Conservation (phyloP, 129 eudicot genomes). For the Saposhnikovia divaricata region DNA sequence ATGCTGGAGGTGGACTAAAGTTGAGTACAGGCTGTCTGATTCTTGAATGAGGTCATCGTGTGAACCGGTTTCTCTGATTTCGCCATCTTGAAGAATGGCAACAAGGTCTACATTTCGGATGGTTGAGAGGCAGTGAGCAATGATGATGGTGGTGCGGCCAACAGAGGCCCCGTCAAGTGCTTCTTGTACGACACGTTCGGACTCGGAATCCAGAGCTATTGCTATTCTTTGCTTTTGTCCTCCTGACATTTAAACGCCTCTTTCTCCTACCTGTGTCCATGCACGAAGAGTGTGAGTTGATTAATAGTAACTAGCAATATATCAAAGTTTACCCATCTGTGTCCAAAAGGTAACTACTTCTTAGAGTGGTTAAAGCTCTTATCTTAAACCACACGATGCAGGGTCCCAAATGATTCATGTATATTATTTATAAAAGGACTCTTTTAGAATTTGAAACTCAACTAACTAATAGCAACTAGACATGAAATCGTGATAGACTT, state of each 20-base stretch:
- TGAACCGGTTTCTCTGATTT: slow-evolving; percentile 58
- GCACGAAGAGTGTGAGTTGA: background rate
- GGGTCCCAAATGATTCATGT: too few relatives aligned
- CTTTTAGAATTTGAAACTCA: too few relatives aligned
- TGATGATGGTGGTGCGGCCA: slow-evolving; percentile 74
- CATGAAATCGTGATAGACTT: too few relatives aligned
- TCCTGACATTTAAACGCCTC: slow-evolving; percentile 91
- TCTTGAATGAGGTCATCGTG: slow-evolving; percentile 51
- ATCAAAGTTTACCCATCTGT: background rate
- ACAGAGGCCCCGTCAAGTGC: slow-evolving; percentile 70
- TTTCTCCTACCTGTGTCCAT: slow-evolving; percentile 65
- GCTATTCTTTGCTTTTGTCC: slow-evolving; percentile 96
- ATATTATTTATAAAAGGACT: too few relatives aligned
- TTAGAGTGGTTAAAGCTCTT: background rate
- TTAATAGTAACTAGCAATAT: background rate
- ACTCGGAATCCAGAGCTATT: slow-evolving; percentile 73
- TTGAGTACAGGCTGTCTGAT: slow-evolving; percentile 46
- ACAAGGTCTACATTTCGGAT: slow-evolving; percentile 65
- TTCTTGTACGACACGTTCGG: slow-evolving; percentile 73
- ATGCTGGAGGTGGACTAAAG: slow-evolving; percentile 58
- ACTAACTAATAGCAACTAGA: too few relatives aligned
- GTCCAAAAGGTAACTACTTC: background rate
- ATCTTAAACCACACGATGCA: too few relatives aligned
- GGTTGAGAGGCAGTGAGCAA: slow-evolving; percentile 90
- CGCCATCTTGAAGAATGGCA: slow-evolving; percentile 54